Evolutionary conservation across 2,329 filamentous ascomycete species (phyloP).

Genomic region (Trichophyton verrucosum): DNA sequence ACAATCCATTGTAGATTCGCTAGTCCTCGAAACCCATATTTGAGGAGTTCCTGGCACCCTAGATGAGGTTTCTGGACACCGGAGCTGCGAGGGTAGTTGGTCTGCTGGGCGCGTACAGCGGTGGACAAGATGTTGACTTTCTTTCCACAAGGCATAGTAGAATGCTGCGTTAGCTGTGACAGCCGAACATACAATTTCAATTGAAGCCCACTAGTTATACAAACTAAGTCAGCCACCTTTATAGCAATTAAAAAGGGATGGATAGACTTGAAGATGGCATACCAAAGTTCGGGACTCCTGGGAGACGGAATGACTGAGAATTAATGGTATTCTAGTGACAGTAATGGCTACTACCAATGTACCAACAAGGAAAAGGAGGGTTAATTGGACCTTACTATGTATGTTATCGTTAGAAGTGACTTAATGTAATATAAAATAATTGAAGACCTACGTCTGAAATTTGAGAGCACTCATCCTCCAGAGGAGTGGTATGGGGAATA

Average conservation of each 20-base stretch:
- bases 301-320: conserved; percentile 9
- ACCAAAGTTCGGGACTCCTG: conserved; percentile 13
- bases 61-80: background rate
- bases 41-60: background rate
- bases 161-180: conserved; percentile 14
- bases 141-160: conserved; percentile 13
- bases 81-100: background rate
- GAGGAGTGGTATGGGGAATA: conserved; percentile 14
- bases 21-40: background rate
- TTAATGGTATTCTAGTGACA: conserved; percentile 13
- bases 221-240: background rate
- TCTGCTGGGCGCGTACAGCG: background rate
- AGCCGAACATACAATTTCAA: conserved; percentile 13
- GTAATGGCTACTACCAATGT: conserved; percentile 12
- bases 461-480: conserved; percentile 13
- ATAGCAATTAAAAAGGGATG: background rate
- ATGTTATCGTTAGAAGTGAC: background rate
- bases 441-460: conserved; percentile 11
- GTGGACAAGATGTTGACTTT: conserved; percentile 1
- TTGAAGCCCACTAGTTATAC: conserved; percentile 12
- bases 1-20: background rate
- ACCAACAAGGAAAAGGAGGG: conserved; percentile 12
- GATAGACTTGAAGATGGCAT: background rate
- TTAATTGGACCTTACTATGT: conserved; percentile 13
- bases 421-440: too few relatives aligned